Percentiles rank a stretch among this genome's conserved stretches.
phyloP scores from a whole-genome alignment of 208 protist species.

The Endotrypanum monterogeii region DNA sequence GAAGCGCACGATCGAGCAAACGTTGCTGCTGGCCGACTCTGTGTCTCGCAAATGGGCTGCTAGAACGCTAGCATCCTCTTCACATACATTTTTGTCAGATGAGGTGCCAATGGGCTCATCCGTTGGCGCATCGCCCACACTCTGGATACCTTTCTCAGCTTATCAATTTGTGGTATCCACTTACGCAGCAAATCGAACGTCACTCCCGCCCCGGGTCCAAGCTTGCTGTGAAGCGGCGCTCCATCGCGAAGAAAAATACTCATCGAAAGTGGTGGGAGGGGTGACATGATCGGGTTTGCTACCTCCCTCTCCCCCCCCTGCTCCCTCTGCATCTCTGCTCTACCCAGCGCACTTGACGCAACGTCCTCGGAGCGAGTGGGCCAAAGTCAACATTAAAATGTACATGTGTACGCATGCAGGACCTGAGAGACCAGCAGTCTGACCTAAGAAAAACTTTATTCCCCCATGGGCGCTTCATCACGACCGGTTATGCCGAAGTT shows the following conservation, averaged over 20 bases:
- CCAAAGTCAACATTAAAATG: not conserved
- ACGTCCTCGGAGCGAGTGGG: not conserved
- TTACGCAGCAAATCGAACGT: not conserved
- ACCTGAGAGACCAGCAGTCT: not conserved
- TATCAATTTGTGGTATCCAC: slow-evolving; percentile 7
- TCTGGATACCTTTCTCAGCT: not conserved
- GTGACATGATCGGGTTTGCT: not conserved
- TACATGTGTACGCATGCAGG: not conserved
- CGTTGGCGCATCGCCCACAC: not conserved
- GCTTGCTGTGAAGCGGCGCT: slow-evolving; percentile 11
- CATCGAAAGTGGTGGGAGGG: not conserved
- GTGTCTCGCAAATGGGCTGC: not conserved
- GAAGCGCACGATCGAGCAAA: not conserved
- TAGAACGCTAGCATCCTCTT: not conserved
- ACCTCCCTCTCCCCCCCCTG: not conserved
- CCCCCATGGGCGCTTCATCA: not conserved
- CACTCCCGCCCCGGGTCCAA: not conserved
- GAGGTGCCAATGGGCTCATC: not conserved
- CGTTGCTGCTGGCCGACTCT: slow-evolving; percentile 3
- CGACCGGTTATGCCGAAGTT: no score
- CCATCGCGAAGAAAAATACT: not conserved
- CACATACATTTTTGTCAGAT: not conserved
- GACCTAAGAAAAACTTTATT: not conserved
- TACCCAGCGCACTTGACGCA: not conserved
- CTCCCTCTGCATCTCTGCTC: not conserved